Evolutionary conservation across 306 rosid species (phyloP).

Genomic region (Boehmeria nivea): DNA sequence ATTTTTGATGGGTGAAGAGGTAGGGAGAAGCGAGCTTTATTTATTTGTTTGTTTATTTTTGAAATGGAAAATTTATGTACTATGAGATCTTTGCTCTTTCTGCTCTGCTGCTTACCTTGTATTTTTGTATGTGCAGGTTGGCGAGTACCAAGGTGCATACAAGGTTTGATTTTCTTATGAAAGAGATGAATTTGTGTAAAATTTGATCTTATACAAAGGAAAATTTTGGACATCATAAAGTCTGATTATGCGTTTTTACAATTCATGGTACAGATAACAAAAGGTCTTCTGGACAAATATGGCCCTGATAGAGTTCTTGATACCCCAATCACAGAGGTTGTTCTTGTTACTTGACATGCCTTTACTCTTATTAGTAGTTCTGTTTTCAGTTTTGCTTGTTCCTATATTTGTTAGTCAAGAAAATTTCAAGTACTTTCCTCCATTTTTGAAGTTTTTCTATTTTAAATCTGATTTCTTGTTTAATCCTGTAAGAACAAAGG

Average conservation of each 20-base stretch:
- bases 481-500: neutral
- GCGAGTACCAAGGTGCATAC: slow-evolving; percentile 99
- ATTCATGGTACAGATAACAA: slow-evolving; percentile 49
- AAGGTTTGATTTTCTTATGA: slow-evolving; percentile 47
- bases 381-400: slow-evolving; percentile 7
- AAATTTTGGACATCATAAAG: slow-evolving; percentile 4
- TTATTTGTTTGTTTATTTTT: neutral
- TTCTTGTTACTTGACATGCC: slow-evolving; percentile 19
- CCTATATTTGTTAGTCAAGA: slow-evolving; percentile 6
- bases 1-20: slow-evolving; percentile 99
- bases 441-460: neutral
- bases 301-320: slow-evolving; percentile 98
- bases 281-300: slow-evolving; percentile 91
- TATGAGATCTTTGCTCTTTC: neutral
- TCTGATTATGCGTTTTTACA: neutral
- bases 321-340: slow-evolving; percentile 97
- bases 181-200: slow-evolving; percentile 8
- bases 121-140: slow-evolving; percentile 57
- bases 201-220: too few relatives aligned
- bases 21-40: slow-evolving; percentile 7
- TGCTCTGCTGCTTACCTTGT: slow-evolving; percentile 14
- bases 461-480: neutral
- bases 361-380: neutral
- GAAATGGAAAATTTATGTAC: too few relatives aligned
- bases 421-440: neutral